Evolutionary conservation across 257 asterid species (phyloP), one percentile per base, ranked within the genome.

Genomic region (Solanum phureja): DNA sequence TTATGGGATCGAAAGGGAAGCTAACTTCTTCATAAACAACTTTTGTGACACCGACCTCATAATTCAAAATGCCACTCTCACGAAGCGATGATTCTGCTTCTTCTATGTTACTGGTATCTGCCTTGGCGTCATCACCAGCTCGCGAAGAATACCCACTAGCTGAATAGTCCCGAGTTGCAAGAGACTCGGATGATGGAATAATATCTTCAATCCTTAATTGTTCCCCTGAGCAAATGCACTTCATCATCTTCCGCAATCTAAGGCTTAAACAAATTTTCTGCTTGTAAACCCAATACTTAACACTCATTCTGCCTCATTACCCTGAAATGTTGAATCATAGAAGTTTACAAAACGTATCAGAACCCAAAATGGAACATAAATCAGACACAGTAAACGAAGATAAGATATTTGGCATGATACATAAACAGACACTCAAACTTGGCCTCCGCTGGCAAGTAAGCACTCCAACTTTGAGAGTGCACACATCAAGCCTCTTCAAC

Each of bases 71-170:
- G 87, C 98, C 99, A 90, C 96, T 95, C 93, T 96, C 98, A 11
- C 99, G 94, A 75, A 96, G 99, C 3, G 98, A 94, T 24, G 96
- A 94, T 88, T 96, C 99, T 3, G 99, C 99, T 91, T 96, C 98
- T 92, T 95, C 99, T 49, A 96, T 96, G 91, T 95, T 96, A 90
- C 96, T 94, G 18, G 95, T 86, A 86, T 96, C 98, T 33, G 83
- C 91, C 86, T 92, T 96, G 6, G 92, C 40, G 31, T 96, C 99
- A 18, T 94, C 99, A 24, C 94, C 99, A 7, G 96, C 92, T 68
- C 96, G 94, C 44, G 99, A 96, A 77, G 99, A 96, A 75, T 89
- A 95, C 8, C 97, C 98, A 76, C 99, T 93, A 27, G 96, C 98
- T 21, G 99, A 96, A 91, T 95, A 96, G 91, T 96, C 99, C 83